Evolutionary conservation across 2,329 filamentous ascomycete species (phyloP).

Genomic region (Shiraia sp.): DNA sequence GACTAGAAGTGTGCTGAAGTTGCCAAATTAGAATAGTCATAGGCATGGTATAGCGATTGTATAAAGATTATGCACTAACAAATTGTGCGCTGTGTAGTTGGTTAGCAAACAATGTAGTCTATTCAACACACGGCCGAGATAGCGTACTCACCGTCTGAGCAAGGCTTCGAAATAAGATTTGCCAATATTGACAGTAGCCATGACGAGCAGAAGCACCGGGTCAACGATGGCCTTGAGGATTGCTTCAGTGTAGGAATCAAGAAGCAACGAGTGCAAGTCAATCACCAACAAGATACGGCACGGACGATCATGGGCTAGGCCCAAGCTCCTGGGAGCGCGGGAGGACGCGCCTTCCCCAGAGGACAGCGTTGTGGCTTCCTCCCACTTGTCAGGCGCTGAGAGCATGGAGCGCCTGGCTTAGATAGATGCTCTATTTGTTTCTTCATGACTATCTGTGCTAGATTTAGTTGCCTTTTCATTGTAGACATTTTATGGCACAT

Average conservation of each 20-base stretch:
- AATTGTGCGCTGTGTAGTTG: constrained; percentile 50
- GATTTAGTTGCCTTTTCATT: too few species aligned
- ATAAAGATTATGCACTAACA: constrained; percentile 48
- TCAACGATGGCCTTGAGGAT: constrained; percentile 8
- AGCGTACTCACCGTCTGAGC: constrained; percentile 59
- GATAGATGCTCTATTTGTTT: too few species aligned
- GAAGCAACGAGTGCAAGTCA: neutral
- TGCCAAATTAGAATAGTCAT: neutral
- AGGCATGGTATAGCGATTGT: constrained; percentile 2
- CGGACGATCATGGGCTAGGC: constrained; percentile 22
- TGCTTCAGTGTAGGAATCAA: constrained; percentile 8
- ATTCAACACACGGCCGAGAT: too few species aligned
- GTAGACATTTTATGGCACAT: too few species aligned
- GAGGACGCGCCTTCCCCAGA: too few species aligned
- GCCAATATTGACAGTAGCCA: constrained; percentile 60
- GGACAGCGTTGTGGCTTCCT: too few species aligned
- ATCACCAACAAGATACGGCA: constrained; percentile 4
- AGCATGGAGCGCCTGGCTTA: too few species aligned
- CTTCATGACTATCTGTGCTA: too few species aligned
- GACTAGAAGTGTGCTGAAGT: constrained; percentile 46
- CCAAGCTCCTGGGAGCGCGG: constrained; percentile 19
- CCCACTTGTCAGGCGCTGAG: too few species aligned
- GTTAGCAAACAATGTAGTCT: constrained; percentile 24
- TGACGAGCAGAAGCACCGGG: constrained; percentile 19
- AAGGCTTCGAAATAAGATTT: constrained; percentile 65